These are phyloP conservation scores for Cladophialophora exuberans DNA, from an alignment of 2,329 filamentous ascomycete species.

Conservation along the genomic window DNA sequence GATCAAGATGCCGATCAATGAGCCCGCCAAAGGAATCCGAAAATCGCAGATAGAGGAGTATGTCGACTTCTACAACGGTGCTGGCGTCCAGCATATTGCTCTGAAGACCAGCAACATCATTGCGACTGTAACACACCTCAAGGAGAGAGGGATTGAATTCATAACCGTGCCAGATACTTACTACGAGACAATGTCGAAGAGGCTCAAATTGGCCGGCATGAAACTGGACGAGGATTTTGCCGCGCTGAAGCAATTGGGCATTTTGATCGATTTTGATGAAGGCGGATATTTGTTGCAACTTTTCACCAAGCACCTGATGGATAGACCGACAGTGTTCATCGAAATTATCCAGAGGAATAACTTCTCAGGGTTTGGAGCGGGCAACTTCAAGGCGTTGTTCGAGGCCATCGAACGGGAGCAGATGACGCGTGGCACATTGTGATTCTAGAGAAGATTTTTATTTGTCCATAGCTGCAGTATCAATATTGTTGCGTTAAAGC, in stretches of 20 bases:
- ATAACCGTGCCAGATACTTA: constrained; percentile 87
- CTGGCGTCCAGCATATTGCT: constrained; percentile 93
- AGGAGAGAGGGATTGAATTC: constrained; percentile 88
- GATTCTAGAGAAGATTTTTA: constrained; percentile 33
- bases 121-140: constrained; percentile 72
- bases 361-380: constrained; percentile 90
- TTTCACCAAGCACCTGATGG: constrained; percentile 87
- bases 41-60: constrained; percentile 94
- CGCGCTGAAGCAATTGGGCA: constrained; percentile 74
- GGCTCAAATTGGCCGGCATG: constrained; percentile 66
- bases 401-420: constrained; percentile 96
- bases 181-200: constrained; percentile 74
- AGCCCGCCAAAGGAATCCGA: constrained; percentile 86
- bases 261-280: constrained; percentile 95
- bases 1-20: constrained; percentile 99
- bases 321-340: constrained; percentile 91
- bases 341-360: constrained; percentile 94
- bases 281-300: constrained; percentile 78
- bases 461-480: too few relatives aligned
- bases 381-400: constrained; percentile 94
- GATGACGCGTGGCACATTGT: constrained; percentile 81
- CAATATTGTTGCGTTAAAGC: too few relatives aligned
- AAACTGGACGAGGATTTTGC: constrained; percentile 78
- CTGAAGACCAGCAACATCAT: constrained; percentile 83
- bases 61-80: constrained; percentile 84